Conservation (phyloP, 352 stramenopile genomes). For the Globisporangium carolinianum region DNA sequence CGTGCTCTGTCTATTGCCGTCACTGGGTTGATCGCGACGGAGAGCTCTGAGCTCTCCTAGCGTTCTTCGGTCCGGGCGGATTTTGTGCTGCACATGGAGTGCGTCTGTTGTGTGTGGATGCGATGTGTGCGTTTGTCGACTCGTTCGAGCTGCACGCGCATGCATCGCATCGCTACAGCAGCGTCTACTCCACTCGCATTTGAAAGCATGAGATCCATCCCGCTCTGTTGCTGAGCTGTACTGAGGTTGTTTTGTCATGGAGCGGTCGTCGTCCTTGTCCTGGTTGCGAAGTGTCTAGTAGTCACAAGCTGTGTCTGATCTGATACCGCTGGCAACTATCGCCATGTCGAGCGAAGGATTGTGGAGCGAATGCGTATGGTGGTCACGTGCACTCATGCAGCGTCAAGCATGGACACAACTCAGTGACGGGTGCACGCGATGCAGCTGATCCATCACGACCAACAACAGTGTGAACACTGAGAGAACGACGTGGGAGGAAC, state of each 20-base stretch:
- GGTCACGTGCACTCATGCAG: too few species aligned
- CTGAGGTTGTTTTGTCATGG: neutral
- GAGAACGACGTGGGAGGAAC: too few species aligned
- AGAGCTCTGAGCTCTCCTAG: slow-evolving; percentile 20
- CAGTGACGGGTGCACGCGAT: too few species aligned
- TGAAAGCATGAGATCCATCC: slow-evolving; percentile 43
- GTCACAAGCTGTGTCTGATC: too few species aligned
- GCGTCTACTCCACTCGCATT: neutral
- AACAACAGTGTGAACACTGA: too few species aligned
- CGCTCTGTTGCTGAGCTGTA: neutral
- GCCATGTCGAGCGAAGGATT: too few species aligned
- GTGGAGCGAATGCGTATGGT: too few species aligned
- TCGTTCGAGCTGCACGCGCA: neutral
- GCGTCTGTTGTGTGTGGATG: slow-evolving; percentile 14
- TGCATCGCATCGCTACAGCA: neutral
- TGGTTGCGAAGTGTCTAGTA: too few species aligned
- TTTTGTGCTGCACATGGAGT: slow-evolving; percentile 59
- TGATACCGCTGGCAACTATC: too few species aligned
- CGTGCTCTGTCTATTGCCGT: slow-evolving; percentile 52
- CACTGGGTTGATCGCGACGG: slow-evolving; percentile 82
- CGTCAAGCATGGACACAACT: too few species aligned
- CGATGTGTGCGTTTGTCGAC: neutral
- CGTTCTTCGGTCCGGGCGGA: slow-evolving; percentile 89
- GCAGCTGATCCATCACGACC: too few species aligned
- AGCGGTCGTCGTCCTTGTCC: too few species aligned